Percentiles rank a stretch among this genome's conserved stretches.
These are phyloP conservation scores for Wickerhamiella nectarea DNA, from an alignment of 805 yeast genomes.

Conservation along the genomic window DNA sequence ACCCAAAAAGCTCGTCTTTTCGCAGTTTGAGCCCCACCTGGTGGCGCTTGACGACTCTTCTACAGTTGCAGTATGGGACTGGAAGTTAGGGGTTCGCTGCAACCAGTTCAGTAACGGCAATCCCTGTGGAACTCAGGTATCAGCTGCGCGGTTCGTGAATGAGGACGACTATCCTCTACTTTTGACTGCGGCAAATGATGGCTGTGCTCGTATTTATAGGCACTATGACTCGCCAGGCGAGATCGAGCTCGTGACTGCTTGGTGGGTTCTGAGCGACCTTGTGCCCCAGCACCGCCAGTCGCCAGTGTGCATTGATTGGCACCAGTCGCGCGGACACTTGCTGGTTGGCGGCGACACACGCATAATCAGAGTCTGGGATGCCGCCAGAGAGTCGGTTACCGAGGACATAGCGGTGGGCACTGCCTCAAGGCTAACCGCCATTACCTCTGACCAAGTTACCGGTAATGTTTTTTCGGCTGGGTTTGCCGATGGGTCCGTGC, in stretches of 20 bases:
- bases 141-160: slow-evolving; percentile 73
- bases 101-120: slow-evolving; percentile 69
- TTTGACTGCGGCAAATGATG: slow-evolving; percentile 84
- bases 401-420: slow-evolving; percentile 86
- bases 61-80: slow-evolving; percentile 74
- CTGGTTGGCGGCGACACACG: slow-evolving; percentile 91
- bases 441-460: slow-evolving; percentile 91
- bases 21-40: slow-evolving; percentile 80
- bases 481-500: slow-evolving; percentile 74
- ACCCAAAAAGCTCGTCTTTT: slow-evolving; percentile 43
- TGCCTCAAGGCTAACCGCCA: slow-evolving; percentile 70
- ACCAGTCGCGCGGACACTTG: slow-evolving; percentile 82
- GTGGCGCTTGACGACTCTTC: slow-evolving; percentile 76
- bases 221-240: slow-evolving; percentile 47
- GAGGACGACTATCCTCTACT: slow-evolving; percentile 85
- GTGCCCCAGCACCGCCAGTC: slow-evolving; percentile 66
- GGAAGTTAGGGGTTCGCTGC: slow-evolving; percentile 48
- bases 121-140: slow-evolving; percentile 76
- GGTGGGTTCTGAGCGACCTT: slow-evolving; percentile 87
- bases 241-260: slow-evolving; percentile 60
- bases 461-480: slow-evolving; percentile 87
- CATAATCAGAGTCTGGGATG: slow-evolving; percentile 89
- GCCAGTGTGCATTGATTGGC: slow-evolving; percentile 90
- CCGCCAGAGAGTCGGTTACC: slow-evolving; percentile 78
- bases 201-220: slow-evolving; percentile 77